phyloP scores from a whole-genome alignment of 1,284 basidiomycete species.

The Pascua guehoae region DNA sequence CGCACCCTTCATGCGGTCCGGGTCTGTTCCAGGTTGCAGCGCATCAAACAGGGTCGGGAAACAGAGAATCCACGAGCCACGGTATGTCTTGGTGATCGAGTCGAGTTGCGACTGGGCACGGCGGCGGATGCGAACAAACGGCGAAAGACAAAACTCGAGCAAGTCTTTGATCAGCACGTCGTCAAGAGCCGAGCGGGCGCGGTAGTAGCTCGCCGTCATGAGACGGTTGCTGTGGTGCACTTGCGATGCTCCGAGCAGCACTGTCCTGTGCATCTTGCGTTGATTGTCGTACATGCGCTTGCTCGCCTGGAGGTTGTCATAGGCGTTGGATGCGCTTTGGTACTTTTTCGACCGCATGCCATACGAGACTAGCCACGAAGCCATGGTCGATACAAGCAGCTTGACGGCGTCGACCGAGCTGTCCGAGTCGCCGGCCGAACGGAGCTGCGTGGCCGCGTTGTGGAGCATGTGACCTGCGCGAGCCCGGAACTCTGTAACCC shows the following conservation, averaged over 20 bases:
- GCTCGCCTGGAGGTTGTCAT: constrained; percentile 30
- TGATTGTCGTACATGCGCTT: constrained; percentile 45
- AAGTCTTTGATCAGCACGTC: constrained; percentile 74
- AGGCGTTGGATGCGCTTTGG: constrained; percentile 31
- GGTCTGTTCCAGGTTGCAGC: constrained; percentile 71
- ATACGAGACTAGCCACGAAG: constrained; percentile 41
- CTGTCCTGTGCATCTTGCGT: constrained; percentile 40
- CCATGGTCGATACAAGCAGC: constrained; percentile 51
- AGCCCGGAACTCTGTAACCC: constrained; percentile 59
- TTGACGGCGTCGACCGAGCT: constrained; percentile 88
- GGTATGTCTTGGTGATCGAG: constrained; percentile 61
- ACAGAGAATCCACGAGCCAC: constrained; percentile 72
- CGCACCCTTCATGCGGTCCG: constrained; percentile 94
- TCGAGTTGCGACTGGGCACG: constrained; percentile 39
- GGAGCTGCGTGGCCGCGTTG: constrained; percentile 65
- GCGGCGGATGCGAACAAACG: constrained; percentile 64
- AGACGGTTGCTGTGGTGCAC: constrained; percentile 43
- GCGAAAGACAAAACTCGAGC: constrained; percentile 77
- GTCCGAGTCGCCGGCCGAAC: constrained; percentile 68
- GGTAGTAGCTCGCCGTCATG: constrained; percentile 58
- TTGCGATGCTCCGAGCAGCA: constrained; percentile 37
- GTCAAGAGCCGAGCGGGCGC: constrained; percentile 72
- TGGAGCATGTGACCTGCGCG: constrained; percentile 70
- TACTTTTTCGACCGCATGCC: constrained; percentile 46
- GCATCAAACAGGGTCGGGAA: constrained; percentile 71